Percentiles rank a stretch among this genome's conserved stretches.
These are phyloP conservation scores for Floccularia luteovirens DNA, from an alignment of 768 basidiomycete species.

Conservation along the genomic window DNA sequence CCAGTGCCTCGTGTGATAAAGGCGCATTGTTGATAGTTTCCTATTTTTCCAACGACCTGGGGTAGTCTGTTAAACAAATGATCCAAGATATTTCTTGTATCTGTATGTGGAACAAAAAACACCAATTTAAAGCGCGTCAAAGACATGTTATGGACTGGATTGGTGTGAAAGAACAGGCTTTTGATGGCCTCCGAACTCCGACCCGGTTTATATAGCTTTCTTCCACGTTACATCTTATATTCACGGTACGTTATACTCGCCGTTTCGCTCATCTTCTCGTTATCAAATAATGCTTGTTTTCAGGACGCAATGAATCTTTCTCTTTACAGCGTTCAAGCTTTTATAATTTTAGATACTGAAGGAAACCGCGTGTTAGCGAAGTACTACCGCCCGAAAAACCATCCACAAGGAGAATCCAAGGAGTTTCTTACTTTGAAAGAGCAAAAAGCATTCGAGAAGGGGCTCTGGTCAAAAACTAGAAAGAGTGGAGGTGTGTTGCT, in stretches of 20 bases:
- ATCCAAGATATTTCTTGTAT: constrained; percentile 31
- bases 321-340: constrained; percentile 80
- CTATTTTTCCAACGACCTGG: constrained; percentile 40
- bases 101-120: constrained; percentile 39
- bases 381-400: constrained; percentile 79
- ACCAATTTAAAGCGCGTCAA: constrained; percentile 41
- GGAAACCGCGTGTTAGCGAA: constrained; percentile 94
- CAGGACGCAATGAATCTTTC: constrained; percentile 78
- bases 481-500: constrained; percentile 71
- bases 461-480: constrained; percentile 92
- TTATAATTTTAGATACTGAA: constrained; percentile 92
- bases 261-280: too few relatives aligned
- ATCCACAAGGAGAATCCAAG: constrained; percentile 55
- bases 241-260: neutral
- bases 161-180: neutral
- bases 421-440: constrained; percentile 74
- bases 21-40: constrained; percentile 45
- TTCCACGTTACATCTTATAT: constrained; percentile 9
- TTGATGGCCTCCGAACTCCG: constrained; percentile 13
- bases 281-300: too few relatives aligned
- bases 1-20: constrained; percentile 48
- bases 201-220: constrained; percentile 5
- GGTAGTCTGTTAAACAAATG: constrained; percentile 39
- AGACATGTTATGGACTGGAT: constrained; percentile 9
- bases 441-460: constrained; percentile 93